Percentiles rank a stretch among this genome's conserved stretches.
These are phyloP conservation scores for Solanum clarkiae DNA, from an alignment of 257 asterid species.

Conservation along the genomic window DNA sequence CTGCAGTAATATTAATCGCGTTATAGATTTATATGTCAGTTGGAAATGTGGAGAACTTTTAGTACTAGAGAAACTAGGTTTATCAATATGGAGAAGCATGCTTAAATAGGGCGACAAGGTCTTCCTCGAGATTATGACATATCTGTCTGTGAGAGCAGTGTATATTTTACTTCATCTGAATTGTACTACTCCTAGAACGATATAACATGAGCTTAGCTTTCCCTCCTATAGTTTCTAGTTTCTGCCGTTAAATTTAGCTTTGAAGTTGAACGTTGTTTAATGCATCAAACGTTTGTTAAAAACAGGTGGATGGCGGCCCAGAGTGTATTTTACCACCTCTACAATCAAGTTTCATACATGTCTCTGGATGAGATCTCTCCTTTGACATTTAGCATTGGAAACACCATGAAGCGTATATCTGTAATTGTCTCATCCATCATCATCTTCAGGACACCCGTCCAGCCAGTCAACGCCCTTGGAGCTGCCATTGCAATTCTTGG, in stretches of 20 bases:
- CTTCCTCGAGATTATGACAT: not conserved
- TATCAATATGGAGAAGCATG: not conserved
- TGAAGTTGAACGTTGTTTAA: slow-evolving; percentile 5
- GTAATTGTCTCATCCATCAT: slow-evolving; percentile 92
- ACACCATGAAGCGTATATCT: slow-evolving; percentile 92
- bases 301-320: slow-evolving; percentile 96
- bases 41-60: not conserved
- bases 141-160: not conserved
- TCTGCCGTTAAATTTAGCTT: not conserved
- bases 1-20: not conserved
- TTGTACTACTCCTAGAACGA: not conserved
- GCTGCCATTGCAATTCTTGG: slow-evolving; percentile 91
- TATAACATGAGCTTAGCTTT: not conserved
- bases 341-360: slow-evolving; percentile 97
- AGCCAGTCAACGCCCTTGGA: slow-evolving; percentile 93
- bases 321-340: slow-evolving; percentile 86
- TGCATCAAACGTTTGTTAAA: slow-evolving; percentile 13
- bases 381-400: slow-evolving; percentile 85
- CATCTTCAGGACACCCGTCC: slow-evolving; percentile 84
- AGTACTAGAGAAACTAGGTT: not conserved
- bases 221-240: not conserved
- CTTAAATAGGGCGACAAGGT: not conserved
- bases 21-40: not conserved
- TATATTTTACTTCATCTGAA: not conserved
- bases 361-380: slow-evolving; percentile 96